A percentile compares a stretch with the other conserved stretches of the same genome.
phyloP scores from a whole-genome alignment of 768 basidiomycete genomes.

The Macrolepiota dolichaula region DNA sequence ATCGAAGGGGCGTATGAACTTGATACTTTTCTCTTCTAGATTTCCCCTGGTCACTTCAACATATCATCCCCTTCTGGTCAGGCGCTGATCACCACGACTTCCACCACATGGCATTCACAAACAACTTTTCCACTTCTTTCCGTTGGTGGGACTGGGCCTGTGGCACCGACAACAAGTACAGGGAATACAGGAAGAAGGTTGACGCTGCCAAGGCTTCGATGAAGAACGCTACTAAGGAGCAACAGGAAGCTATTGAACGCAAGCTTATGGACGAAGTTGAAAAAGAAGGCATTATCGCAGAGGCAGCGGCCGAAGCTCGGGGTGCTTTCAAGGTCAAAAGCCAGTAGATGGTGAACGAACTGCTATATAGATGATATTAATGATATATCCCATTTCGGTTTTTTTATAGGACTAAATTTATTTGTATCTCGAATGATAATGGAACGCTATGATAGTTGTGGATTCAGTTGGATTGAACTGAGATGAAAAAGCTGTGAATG shows the following conservation, averaged over 20 bases:
- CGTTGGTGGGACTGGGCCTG: constrained; percentile 89
- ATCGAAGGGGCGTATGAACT: neutral
- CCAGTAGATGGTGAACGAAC: constrained; percentile 19
- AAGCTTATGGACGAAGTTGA: constrained; percentile 68
- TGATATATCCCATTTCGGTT: neutral
- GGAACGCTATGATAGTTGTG: neutral
- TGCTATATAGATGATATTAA: neutral
- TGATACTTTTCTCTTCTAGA: constrained; percentile 42
- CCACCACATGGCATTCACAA: constrained; percentile 95
- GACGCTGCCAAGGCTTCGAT: constrained; percentile 54
- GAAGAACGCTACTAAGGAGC: constrained; percentile 51
- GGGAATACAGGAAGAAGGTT: constrained; percentile 68
- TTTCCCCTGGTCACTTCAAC: constrained; percentile 96
- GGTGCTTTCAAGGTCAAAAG: constrained; percentile 31
- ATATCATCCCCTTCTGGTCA: constrained; percentile 94
- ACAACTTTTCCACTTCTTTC: constrained; percentile 94
- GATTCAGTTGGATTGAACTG: neutral
- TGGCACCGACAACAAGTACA: constrained; percentile 91
- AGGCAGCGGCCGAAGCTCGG: constrained; percentile 46
- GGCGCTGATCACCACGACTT: constrained; percentile 98
- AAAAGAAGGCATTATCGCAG: constrained; percentile 67
- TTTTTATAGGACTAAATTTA: neutral
- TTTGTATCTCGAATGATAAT: neutral
- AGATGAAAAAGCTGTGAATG: neutral
- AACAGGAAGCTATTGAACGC: constrained; percentile 54